Evolutionary conservation across 345 rosid genomes (phyloP).

Genomic region (Aethionema arabicum): DNA sequence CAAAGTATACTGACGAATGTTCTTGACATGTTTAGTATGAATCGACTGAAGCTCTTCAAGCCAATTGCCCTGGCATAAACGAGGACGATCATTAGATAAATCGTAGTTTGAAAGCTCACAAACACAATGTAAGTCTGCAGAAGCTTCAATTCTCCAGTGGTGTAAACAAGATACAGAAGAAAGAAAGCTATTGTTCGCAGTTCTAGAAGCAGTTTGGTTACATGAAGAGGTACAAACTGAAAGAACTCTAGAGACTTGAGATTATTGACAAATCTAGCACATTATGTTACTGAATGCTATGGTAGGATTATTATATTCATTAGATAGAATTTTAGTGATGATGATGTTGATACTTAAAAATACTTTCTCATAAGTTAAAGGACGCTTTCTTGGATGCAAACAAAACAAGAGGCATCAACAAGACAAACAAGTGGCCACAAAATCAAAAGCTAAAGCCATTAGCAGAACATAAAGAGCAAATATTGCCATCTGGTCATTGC

Average conservation of each 20-base stretch:
- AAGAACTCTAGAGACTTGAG: background rate
- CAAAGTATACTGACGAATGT: slow-evolving; percentile 18
- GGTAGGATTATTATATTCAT: slow-evolving; percentile 19
- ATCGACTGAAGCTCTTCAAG: slow-evolving; percentile 65
- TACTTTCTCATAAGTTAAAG: background rate
- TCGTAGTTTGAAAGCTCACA: slow-evolving; percentile 1
- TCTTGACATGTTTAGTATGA: slow-evolving; percentile 57
- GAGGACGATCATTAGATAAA: slow-evolving; percentile 70
- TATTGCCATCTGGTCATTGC: slow-evolving; percentile 5
- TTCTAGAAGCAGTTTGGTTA: slow-evolving; percentile 9
- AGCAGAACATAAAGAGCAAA: slow-evolving; percentile 8
- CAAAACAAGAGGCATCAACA: background rate
- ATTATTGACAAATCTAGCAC: background rate
- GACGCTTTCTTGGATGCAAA: slow-evolving; percentile 9
- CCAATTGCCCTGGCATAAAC: slow-evolving; percentile 74
- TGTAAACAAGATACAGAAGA: slow-evolving; percentile 21
- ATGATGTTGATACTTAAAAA: slow-evolving; percentile 9
- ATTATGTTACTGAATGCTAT: slow-evolving; percentile 21
- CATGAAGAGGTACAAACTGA: slow-evolving; percentile 21
- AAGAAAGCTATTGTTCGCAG: background rate
- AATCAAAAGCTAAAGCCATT: slow-evolving; percentile 19
- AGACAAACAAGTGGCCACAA: slow-evolving; percentile 6
- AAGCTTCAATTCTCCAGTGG: slow-evolving; percentile 23
- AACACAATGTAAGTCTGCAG: background rate
- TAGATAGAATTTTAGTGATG: background rate